phyloP scores from a whole-genome alignment of 164 flowering plant genomes.

The Vitis labrusca region DNA sequence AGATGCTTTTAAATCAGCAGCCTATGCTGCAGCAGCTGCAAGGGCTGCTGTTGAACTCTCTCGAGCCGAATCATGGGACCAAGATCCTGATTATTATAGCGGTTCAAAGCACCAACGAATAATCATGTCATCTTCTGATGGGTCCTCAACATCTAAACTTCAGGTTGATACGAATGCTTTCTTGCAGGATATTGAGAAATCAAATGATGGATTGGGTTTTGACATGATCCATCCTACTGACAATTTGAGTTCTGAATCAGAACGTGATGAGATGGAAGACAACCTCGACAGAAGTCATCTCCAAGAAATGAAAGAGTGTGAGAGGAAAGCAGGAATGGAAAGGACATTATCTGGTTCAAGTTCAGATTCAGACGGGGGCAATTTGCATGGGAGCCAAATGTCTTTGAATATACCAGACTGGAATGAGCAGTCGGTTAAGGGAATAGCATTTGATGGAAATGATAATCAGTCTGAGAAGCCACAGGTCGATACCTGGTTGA shows the following conservation, averaged over 20 bases:
- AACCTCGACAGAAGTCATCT: neutral
- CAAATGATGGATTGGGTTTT: constrained; percentile 5
- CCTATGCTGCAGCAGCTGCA: constrained; percentile 71
- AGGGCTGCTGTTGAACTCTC: constrained; percentile 70
- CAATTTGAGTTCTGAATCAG: constrained; percentile 21
- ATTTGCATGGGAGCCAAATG: neutral
- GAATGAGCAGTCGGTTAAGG: constrained; percentile 9
- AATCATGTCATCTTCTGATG: constrained; percentile 7
- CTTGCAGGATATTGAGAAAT: constrained; percentile 3
- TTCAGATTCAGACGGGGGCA: constrained; percentile 25
- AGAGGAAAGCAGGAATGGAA: constrained; percentile 8
- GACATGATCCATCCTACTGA: constrained; percentile 18
- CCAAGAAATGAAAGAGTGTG: constrained; percentile 14
- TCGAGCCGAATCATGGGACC: constrained; percentile 20
- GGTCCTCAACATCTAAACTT: constrained; percentile 7
- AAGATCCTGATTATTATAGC: constrained; percentile 24
- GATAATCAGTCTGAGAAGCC: constrained; percentile 21
- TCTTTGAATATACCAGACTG: constrained; percentile 1
- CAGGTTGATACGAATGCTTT: constrained; percentile 3
- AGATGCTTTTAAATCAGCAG: constrained; percentile 75
- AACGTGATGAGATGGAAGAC: constrained; percentile 18
- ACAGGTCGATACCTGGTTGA: neutral
- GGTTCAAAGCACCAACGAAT: constrained; percentile 7
- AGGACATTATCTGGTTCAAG: constrained; percentile 28
- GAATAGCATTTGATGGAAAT: constrained; percentile 20